A percentile compares a stretch with the other conserved stretches of the same genome.
These are phyloP conservation scores for Alnus rubra DNA, from an alignment of 306 rosid species.

Conservation along the genomic window DNA sequence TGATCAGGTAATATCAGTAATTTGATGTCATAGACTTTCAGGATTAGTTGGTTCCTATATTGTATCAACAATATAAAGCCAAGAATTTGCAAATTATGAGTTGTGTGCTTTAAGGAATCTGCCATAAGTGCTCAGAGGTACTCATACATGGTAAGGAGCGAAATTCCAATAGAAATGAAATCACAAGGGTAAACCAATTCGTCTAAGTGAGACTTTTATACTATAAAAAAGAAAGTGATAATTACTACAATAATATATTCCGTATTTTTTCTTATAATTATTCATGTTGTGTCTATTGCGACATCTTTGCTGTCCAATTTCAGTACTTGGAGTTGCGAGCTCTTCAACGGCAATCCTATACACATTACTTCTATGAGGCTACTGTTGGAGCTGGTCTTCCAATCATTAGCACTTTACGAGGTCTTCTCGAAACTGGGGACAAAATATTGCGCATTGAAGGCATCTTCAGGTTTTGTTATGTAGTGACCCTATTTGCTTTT, in stretches of 20 bases:
- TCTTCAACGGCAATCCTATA: slow-evolving; percentile 94
- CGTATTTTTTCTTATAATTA: slow-evolving; percentile 7
- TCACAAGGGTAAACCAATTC: neutral
- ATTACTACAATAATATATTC: neutral
- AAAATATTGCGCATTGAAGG: slow-evolving; percentile 94
- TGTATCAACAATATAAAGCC: neutral
- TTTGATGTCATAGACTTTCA: slow-evolving; percentile 10
- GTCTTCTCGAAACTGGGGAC: slow-evolving; percentile 98
- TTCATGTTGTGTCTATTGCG: slow-evolving; percentile 15
- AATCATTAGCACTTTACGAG: slow-evolving; percentile 85
- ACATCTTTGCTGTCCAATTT: slow-evolving; percentile 24
- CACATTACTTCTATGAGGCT: slow-evolving; percentile 98
- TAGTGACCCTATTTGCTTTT: neutral
- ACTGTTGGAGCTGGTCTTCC: slow-evolving; percentile 99
- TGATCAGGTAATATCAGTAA: slow-evolving; percentile 65
- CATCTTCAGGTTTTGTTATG: slow-evolving; percentile 74
- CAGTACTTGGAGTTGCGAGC: slow-evolving; percentile 93
- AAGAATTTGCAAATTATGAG: slow-evolving; percentile 3
- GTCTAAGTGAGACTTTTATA: neutral
- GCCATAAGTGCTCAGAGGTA: neutral
- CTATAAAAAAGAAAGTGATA: neutral
- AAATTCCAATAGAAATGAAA: neutral
- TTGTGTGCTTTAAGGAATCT: neutral
- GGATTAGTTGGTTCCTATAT: slow-evolving; percentile 9
- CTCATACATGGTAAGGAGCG: neutral